These are phyloP conservation scores for Rhizopus stolonifer DNA, from an alignment of 371 early-diverging fungal genomes.

Conservation along the genomic window DNA sequence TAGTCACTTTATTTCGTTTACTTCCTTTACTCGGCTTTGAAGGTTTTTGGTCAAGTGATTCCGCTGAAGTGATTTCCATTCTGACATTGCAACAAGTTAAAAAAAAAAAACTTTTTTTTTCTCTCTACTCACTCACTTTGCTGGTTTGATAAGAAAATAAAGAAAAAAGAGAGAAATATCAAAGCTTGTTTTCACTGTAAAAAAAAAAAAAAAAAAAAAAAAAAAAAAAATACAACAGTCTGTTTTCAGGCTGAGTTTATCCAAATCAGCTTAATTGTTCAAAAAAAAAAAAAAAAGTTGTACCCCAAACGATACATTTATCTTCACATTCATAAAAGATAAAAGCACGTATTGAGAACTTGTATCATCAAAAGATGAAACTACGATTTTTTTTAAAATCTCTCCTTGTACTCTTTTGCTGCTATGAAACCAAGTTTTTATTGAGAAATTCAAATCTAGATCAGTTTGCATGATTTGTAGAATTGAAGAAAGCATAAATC, in stretches of 20 bases:
- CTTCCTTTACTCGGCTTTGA: slow-evolving; percentile 24
- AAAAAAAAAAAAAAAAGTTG: too few relatives aligned
- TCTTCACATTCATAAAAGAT: too few relatives aligned
- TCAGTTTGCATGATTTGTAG: too few relatives aligned
- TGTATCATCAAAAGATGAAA: too few relatives aligned
- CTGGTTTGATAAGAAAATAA: background rate
- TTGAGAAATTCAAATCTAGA: too few relatives aligned
- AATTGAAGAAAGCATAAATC: too few relatives aligned
- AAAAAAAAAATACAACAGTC: slow-evolving; percentile 12
- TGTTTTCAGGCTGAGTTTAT: slow-evolving; percentile 20
- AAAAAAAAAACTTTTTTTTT: slow-evolving; percentile 1
- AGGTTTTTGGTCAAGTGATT: slow-evolving; percentile 30
- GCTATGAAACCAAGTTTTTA: too few relatives aligned
- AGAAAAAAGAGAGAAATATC: background rate
- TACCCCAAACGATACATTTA: too few relatives aligned
- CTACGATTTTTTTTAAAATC: too few relatives aligned
- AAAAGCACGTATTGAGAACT: too few relatives aligned
- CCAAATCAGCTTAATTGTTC: background rate
- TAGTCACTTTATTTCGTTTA: slow-evolving; percentile 43
- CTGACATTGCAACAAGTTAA: slow-evolving; percentile 20
- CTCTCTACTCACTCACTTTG: background rate
- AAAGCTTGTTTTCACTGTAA: too few relatives aligned
- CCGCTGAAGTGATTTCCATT: slow-evolving; percentile 39
- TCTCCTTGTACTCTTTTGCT: too few relatives aligned
- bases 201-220: background rate